phyloP scores from a whole-genome alignment of 257 asterid species.

The Przewalskia tangutica region DNA sequence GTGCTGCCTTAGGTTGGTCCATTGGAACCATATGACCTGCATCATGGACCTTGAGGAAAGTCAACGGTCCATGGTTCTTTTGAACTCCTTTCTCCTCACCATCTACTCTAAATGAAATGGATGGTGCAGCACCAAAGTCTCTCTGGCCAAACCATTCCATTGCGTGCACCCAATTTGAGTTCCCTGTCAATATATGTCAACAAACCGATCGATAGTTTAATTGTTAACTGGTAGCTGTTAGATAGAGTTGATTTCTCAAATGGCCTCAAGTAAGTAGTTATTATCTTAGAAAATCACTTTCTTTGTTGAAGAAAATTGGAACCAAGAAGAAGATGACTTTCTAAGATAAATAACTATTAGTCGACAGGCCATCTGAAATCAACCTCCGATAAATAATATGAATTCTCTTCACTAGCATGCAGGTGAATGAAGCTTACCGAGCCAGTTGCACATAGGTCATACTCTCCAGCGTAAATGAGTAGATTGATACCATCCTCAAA shows the following conservation, averaged over 20 bases:
- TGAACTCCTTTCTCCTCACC: not conserved
- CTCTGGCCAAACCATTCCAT: not conserved
- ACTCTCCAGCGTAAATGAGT: constrained; percentile 54
- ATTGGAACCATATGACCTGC: constrained; percentile 3
- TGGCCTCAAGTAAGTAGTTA: not conserved
- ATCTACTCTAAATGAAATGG: not conserved
- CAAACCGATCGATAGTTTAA: not conserved
- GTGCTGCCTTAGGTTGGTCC: constrained; percentile 1
- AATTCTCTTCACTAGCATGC: not conserved
- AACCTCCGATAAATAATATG: too few relatives aligned
- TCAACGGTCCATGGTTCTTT: not conserved
- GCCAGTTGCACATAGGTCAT: constrained; percentile 44
- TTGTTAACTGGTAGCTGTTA: not conserved
- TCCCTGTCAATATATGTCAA: not conserved
- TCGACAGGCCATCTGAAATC: too few relatives aligned
- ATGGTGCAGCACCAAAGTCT: not conserved
- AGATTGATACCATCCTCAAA: constrained; percentile 53
- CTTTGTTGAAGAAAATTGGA: not conserved
- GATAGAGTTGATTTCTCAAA: not conserved
- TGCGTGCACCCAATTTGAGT: constrained; percentile 1
- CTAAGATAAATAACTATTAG: too few relatives aligned
- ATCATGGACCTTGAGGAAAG: not conserved
- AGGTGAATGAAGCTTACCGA: not conserved
- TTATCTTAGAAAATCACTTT: not conserved
- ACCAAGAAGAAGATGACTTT: too few relatives aligned